Base-by-base conservation (phyloP, 176 grass and related monocot genomes). In the Oryza nivara region DNA sequence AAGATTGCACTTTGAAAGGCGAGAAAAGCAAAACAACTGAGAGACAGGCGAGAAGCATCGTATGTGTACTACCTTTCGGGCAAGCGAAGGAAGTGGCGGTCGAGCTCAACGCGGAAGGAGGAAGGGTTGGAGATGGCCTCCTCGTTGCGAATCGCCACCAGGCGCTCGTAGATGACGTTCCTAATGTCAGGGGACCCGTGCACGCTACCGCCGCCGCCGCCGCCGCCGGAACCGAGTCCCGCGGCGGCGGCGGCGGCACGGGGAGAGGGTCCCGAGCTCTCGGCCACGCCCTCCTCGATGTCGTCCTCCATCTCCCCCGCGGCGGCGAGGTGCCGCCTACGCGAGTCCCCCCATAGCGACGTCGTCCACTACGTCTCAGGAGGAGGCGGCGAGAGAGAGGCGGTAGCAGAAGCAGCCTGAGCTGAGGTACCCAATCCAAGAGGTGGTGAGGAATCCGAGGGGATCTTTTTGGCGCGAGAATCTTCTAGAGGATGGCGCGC, bases 221-320 rank as follows among this genome's bases (percentile, higher is more conserved):
- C 16, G 1, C 52, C 52, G 19, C 52, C 20, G 23, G 69, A 3
- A 11, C 17, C 17, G 17, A 67, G 61, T 41, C 15, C 35, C 40
- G 65, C 11, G 26, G 72, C 64, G 83, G 52, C 30, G 58, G 68
- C 72, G 40, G 60, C 30, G 30, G 30, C 28, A 41, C 54, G n/a
- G 51, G 78, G 61, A 40, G 81, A 74, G 15, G 72, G 79, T 38
- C 73, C 68, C 20, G 85, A 90, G 87, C 91, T 95, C 91, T 95
- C 93, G 40, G 89, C 91, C 32, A 78, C 84, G 23, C 92, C 85
- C 60, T 97, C 95, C 86, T 92, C 87, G 61, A 87, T 30, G 60
- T 45, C 82, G 11, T 73, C 81, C 73, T 87, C 75, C 68, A 61
- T 75, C 54, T 30, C 45, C 25, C 25, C 78, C 23, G 22, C 40